Evolutionary conservation across 805 yeast genomes (phyloP).

Genomic region (Candida argentea): DNA sequence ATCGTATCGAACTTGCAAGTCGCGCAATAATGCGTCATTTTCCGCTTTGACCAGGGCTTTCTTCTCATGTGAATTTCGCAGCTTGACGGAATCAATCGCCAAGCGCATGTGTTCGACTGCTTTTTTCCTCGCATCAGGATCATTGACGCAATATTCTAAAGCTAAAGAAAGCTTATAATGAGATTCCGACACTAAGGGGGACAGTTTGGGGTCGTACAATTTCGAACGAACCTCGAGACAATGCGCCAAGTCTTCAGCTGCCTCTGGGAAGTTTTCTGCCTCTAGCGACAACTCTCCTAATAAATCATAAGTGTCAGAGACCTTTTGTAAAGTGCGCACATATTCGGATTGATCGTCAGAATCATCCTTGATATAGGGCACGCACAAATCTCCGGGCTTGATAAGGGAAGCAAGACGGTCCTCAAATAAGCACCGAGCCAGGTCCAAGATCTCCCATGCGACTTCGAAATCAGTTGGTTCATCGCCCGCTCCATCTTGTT

Average conservation of each 20-base stretch:
- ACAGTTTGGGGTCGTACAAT: conserved; percentile 37
- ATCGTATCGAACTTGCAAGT: conserved; percentile 43
- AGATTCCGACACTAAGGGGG: conserved; percentile 62
- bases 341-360: conserved; percentile 24
- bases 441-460: conserved; percentile 81
- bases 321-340: conserved; percentile 34
- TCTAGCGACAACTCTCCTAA: conserved; percentile 88
- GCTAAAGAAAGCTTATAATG: conserved; percentile 77
- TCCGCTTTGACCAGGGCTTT: conserved; percentile 32
- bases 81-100: conserved; percentile 38
- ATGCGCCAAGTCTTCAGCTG: conserved; percentile 56
- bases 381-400: conserved; percentile 2
- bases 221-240: conserved; percentile 46
- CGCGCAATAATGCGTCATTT: conserved; percentile 41
- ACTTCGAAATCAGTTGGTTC: conserved; percentile 70
- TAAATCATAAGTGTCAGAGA: conserved; percentile 67
- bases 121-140: conserved; percentile 32
- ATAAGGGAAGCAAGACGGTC: conserved; percentile 24
- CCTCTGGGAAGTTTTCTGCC: conserved; percentile 76
- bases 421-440: conserved; percentile 61
- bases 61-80: conserved; percentile 29
- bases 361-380: conserved; percentile 23
- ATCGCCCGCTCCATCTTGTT: conserved; percentile 22
- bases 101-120: conserved; percentile 46
- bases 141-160: conserved; percentile 56